Base-by-base conservation (phyloP, 805 yeast species). In the Saccharomycopsis sp. region DNA sequence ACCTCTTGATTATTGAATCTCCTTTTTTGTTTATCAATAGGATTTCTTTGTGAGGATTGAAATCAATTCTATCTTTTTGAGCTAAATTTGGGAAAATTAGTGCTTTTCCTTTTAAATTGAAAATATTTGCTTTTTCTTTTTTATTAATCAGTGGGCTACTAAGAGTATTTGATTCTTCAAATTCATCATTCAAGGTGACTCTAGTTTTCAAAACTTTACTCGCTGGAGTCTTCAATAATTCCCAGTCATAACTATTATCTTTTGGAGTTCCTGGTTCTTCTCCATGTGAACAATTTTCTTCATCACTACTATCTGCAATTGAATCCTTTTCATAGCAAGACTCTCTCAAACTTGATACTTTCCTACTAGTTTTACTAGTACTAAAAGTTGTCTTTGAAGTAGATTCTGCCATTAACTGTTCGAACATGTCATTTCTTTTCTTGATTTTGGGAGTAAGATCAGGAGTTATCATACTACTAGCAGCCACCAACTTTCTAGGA, bases 381-480 rank as follows among this genome's bases (percentile, higher is more conserved):
- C 26, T 23, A 23, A 6, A 6, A 6, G 6, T 23, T 8, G 10
- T 8, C 10, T 23, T 10, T 8, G 6, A 10, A 5, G 10, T n/a
- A 10, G 5, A 5, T 28, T 28, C 31, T 9, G 31, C 31, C 5
- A 28, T 10, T 8, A 43, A 28, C 3, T 39, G 20, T 12, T 43
- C 44, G 23, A 26, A 44, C 39, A 40, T 21, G 32, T 44, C 44
- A 31, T 40, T 36, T 20, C 44, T 19, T 21, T 44, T 39, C 36
- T 42, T 36, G 3, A 41, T 13, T 31, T 44, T 44, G n/a, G 47
- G 47, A 3, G 47, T 44, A 17, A 18, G 41, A 31, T 44, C 47
- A 4, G 47, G 47, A 13, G 47, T 44, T 4, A 44, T 44, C 21
- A 44, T 18, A 21, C 41, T 31, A 18, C 18, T 15, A 8, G 37